Percentiles rank a stretch among this genome's conserved stretches.
Conservation (phyloP, 1,139 yeast genomes). For the Chernovozyma aurita region DNA sequence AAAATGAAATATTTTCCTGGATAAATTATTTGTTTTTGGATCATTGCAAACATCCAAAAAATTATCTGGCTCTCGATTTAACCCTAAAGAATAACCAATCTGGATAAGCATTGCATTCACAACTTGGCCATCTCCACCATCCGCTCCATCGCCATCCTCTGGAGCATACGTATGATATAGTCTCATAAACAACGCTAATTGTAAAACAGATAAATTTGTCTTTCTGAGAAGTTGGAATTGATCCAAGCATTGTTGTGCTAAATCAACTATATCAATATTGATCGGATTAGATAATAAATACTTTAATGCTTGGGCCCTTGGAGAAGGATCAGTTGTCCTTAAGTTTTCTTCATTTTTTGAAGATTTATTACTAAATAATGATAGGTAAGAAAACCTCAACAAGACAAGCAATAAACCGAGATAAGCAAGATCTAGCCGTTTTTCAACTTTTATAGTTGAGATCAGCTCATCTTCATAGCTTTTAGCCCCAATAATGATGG, state of each 20-base stretch:
- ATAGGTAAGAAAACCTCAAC: constrained; percentile 27
- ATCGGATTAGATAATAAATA: constrained; percentile 26
- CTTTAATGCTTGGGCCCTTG: constrained; percentile 16
- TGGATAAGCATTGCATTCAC: constrained; percentile 39
- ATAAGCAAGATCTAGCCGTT: constrained; percentile 29
- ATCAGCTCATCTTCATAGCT: constrained; percentile 19
- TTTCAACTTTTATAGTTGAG: constrained; percentile 19
- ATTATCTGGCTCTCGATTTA: constrained; percentile 41
- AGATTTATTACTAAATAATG: constrained; percentile 30
- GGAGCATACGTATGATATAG: constrained; percentile 46
- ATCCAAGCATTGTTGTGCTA: constrained; percentile 26
- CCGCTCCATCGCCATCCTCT: constrained; percentile 43
- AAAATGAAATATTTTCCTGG: constrained; percentile 51
- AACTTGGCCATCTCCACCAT: constrained; percentile 43
- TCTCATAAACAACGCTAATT: constrained; percentile 36
- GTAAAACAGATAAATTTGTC: constrained; percentile 23
- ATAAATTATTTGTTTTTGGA: constrained; percentile 29
- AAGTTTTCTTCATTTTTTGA: constrained; percentile 25
- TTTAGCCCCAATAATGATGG: constrained; percentile 24
- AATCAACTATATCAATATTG: constrained; percentile 20
- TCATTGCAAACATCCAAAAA: constrained; percentile 23
- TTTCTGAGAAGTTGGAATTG: constrained; percentile 23
- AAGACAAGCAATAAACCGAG: constrained; percentile 28
- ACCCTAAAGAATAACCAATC: constrained; percentile 42
- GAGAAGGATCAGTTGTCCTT: constrained; percentile 18